These are phyloP conservation scores for Fusarium sambucinum DNA, from an alignment of 2,329 filamentous ascomycete species.

Conservation along the genomic window DNA sequence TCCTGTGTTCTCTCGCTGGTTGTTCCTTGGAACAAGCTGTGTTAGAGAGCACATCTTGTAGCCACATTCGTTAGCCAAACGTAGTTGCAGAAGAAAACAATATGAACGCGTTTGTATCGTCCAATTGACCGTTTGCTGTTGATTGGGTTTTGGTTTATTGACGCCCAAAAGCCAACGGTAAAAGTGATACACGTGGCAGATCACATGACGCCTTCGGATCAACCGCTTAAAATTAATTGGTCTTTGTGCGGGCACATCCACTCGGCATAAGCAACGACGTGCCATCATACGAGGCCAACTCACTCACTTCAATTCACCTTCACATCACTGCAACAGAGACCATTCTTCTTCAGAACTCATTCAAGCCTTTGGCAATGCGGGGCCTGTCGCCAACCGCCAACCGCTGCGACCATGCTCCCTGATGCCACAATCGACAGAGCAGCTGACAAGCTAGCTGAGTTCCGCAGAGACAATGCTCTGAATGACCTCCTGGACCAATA, in stretches of 20 bases:
- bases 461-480: conserved; percentile 47
- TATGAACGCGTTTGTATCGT: no score
- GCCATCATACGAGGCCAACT: not conserved
- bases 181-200: conserved; percentile 11
- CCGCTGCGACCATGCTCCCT: conserved; percentile 37
- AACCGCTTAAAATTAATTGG: conserved; percentile 15
- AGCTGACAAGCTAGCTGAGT: conserved; percentile 49
- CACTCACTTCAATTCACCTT: not conserved
- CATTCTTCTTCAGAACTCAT: not conserved
- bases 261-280: conserved; percentile 19
- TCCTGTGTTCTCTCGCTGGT: not conserved
- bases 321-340: no score
- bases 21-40: not conserved
- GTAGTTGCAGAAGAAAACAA: not conserved
- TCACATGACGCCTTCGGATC: conserved; percentile 16
- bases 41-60: not conserved
- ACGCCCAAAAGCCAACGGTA: conserved; percentile 7
- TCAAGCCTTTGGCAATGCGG: conserved; percentile 29
- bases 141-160: conserved; percentile 4
- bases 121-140: not conserved
- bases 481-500: conserved; percentile 52
- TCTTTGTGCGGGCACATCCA: conserved; percentile 5
- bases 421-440: conserved; percentile 40
- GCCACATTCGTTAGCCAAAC: not conserved
- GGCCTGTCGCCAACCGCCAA: conserved; percentile 17